These are phyloP conservation scores for Xylaria sp. DNA, from an alignment of 2,329 filamentous ascomycete species.

Conservation along the genomic window DNA sequence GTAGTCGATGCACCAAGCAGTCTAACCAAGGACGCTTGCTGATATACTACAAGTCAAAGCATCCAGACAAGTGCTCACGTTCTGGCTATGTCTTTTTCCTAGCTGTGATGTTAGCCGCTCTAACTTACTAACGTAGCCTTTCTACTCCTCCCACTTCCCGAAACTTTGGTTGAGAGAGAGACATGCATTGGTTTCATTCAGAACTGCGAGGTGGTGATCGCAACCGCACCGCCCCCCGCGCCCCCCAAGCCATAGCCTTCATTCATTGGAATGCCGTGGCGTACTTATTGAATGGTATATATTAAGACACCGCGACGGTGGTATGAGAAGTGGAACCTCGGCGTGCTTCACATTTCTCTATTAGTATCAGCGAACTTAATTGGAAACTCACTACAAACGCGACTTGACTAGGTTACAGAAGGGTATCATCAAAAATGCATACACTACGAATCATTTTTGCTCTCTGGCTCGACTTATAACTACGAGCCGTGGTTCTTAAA, in stretches of 20 bases:
- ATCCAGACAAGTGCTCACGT: not conserved
- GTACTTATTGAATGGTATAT: constrained; percentile 1
- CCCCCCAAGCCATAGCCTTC: not conserved
- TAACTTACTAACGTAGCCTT: not conserved
- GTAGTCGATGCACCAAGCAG: not conserved
- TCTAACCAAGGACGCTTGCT: not conserved
- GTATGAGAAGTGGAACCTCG: not conserved
- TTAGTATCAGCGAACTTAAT: not conserved
- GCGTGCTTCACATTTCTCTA: not conserved
- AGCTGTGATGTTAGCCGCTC: not conserved
- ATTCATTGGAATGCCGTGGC: not conserved
- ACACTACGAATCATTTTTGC: not conserved
- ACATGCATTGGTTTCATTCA: not conserved
- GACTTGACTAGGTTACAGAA: not conserved
- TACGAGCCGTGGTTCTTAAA: constrained; percentile 10
- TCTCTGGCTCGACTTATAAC: not conserved
- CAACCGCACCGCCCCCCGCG: not conserved
- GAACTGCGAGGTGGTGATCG: not conserved
- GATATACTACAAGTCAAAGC: not conserved
- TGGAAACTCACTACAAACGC: not conserved
- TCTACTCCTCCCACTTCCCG: not conserved
- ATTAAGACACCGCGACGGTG: not conserved
- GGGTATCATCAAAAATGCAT: constrained; percentile 13
- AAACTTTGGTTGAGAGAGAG: constrained; percentile 1
- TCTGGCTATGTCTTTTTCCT: constrained; percentile 9